Evolutionary conservation across 371 early-diverging fungal species (phyloP).

Genomic region (Capniomyces stellatus): DNA sequence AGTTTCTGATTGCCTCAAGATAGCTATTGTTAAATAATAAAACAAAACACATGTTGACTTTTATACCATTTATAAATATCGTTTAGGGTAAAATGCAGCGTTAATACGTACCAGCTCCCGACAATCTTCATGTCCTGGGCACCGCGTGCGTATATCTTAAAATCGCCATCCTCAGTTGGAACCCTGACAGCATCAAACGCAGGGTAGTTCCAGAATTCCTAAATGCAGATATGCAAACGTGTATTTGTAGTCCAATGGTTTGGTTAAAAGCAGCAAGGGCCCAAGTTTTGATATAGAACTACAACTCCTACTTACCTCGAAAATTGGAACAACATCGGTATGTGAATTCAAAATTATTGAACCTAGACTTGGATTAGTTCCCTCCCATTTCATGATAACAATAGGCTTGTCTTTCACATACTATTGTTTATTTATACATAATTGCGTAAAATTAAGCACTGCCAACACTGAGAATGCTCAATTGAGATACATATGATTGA

Average conservation of each 20-base stretch:
- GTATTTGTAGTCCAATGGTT: not conserved
- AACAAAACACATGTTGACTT: too few species aligned
- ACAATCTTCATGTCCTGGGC: slow-evolving; percentile 78
- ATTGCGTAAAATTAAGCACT: too few species aligned
- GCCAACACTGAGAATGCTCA: not conserved
- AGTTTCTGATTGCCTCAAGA: slow-evolving; percentile 48
- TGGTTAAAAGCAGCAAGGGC: not conserved
- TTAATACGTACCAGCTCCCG: too few species aligned
- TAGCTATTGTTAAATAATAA: too few species aligned
- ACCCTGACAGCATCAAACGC: slow-evolving; percentile 51
- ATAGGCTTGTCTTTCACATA: slow-evolving; percentile 42
- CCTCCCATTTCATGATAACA: slow-evolving; percentile 43
- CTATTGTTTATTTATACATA: too few species aligned
- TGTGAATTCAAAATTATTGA: slow-evolving; percentile 58
- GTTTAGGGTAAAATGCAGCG: too few species aligned
- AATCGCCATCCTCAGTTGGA: slow-evolving; percentile 27
- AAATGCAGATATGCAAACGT: not conserved
- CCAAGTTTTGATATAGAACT: too few species aligned
- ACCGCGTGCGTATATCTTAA: slow-evolving; percentile 54
- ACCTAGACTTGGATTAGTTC: slow-evolving; percentile 30
- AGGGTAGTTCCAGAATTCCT: slow-evolving; percentile 44
- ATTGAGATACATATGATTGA: too few species aligned
- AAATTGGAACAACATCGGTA: slow-evolving; percentile 73
- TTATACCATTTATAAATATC: too few species aligned
- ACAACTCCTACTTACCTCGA: slow-evolving; percentile 7